Conservation (phyloP, 768 basidiomycete genomes). For the Tylopilus vinaceipallidus region DNA sequence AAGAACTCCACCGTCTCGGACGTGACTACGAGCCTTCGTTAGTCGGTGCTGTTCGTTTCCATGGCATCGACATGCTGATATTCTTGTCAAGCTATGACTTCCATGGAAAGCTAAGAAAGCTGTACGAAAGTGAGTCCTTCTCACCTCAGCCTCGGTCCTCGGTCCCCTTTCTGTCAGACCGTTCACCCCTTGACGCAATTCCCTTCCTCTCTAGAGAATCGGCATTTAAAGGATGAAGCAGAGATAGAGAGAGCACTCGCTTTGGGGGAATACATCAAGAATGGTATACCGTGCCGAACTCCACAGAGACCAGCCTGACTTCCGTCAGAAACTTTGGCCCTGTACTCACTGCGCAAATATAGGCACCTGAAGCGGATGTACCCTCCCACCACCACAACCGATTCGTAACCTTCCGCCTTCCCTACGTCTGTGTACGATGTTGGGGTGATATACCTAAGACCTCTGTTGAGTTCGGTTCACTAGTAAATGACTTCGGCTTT, state of each 20-base stretch:
- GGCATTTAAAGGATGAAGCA: conserved; percentile 56
- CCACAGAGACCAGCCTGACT: not conserved
- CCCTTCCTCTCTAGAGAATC: conserved; percentile 52
- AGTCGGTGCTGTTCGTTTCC: conserved; percentile 30
- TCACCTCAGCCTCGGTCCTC: not conserved
- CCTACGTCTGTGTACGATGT: too few species aligned
- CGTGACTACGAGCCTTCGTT: conserved; percentile 82
- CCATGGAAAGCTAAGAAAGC: conserved; percentile 61
- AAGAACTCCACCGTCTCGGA: conserved; percentile 77
- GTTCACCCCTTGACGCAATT: conserved; percentile 2
- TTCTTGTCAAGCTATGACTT: conserved; percentile 65
- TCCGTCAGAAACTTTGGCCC: conserved; percentile 69
- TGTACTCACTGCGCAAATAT: conserved; percentile 83
- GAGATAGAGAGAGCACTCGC: conserved; percentile 77
- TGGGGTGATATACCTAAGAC: not conserved
- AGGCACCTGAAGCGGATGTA: conserved; percentile 77
- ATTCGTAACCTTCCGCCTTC: conserved; percentile 2
- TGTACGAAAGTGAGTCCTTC: conserved; percentile 66
- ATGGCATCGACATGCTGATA: conserved; percentile 11
- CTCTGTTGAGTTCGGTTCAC: not conserved
- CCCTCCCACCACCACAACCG: conserved; percentile 29
- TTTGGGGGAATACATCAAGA: conserved; percentile 82
- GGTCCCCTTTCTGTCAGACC: too few species aligned
- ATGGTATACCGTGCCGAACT: conserved; percentile 47
- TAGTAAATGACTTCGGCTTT: not conserved